These are phyloP conservation scores for Candida succiphila DNA, from an alignment of 805 yeast genomes.

Conservation along the genomic window DNA sequence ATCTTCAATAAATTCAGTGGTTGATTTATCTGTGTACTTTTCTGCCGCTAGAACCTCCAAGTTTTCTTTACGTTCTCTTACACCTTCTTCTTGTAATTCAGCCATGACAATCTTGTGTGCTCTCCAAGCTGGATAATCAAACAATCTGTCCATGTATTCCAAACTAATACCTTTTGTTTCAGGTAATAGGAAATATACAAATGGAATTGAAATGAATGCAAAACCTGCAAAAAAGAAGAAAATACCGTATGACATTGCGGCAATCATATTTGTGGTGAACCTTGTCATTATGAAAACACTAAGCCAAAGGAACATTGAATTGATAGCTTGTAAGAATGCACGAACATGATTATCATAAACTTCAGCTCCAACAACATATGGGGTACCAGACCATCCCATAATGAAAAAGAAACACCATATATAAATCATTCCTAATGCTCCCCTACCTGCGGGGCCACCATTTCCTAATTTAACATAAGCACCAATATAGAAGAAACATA, in stretches of 20 bases:
- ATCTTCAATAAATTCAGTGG: slow-evolving; percentile 2
- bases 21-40: not conserved
- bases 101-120: slow-evolving; percentile 11
- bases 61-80: not conserved
- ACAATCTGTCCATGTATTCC: slow-evolving; percentile 20
- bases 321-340: slow-evolving; percentile 31
- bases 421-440: slow-evolving; percentile 35
- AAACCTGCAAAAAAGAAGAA: slow-evolving; percentile 31
- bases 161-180: slow-evolving; percentile 25
- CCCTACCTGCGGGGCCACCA: slow-evolving; percentile 26
- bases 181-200: slow-evolving; percentile 25
- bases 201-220: slow-evolving; percentile 18
- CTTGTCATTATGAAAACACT: slow-evolving; percentile 41
- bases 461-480: slow-evolving; percentile 31
- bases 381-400: slow-evolving; percentile 35
- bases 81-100: slow-evolving; percentile 1
- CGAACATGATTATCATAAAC: slow-evolving; percentile 34
- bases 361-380: slow-evolving; percentile 38
- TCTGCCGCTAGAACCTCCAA: not conserved
- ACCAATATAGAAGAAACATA: slow-evolving; percentile 39
- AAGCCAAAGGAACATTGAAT: slow-evolving; percentile 38
- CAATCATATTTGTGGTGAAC: slow-evolving; percentile 34
- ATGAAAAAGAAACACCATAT: slow-evolving; percentile 37
- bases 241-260: slow-evolving; percentile 31
- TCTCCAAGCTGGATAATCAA: slow-evolving; percentile 16